phyloP scores from a whole-genome alignment of 2,329 filamentous ascomycete species.

The Drechslerella stenobrocha region DNA sequence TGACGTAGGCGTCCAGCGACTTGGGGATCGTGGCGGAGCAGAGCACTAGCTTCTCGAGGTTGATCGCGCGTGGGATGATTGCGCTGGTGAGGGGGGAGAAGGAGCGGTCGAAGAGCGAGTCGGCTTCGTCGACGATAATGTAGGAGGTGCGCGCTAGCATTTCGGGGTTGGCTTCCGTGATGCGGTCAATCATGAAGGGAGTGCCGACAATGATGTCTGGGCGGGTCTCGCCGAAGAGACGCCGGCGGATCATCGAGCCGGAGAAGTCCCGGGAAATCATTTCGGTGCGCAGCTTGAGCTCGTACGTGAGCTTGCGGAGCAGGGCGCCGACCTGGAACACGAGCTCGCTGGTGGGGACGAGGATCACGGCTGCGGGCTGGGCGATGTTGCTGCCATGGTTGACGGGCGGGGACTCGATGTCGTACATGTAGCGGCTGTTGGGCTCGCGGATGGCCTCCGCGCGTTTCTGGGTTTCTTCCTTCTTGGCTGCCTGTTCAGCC shows the following conservation, averaged over 20 bases:
- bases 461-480: conserved; percentile 61
- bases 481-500: conserved; percentile 63
- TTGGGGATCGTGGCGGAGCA: conserved; percentile 96
- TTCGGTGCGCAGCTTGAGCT: conserved; percentile 81
- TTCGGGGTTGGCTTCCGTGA: conserved; percentile 86
- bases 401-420: conserved; percentile 62
- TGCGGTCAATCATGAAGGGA: conserved; percentile 83
- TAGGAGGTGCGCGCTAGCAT: conserved; percentile 88
- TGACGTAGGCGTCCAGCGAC: conserved; percentile 82
- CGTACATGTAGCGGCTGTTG: conserved; percentile 30
- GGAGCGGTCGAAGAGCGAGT: conserved; percentile 90
- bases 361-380: conserved; percentile 77
- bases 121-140: conserved; percentile 90
- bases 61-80: conserved; percentile 78
- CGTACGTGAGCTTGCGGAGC: conserved; percentile 80
- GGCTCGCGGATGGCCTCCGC: conserved; percentile 54
- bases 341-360: conserved; percentile 90
- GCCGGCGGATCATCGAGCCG: conserved; percentile 77
- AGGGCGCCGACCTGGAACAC: conserved; percentile 82
- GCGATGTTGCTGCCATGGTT: conserved; percentile 73
- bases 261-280: conserved; percentile 77
- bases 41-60: conserved; percentile 80
- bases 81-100: conserved; percentile 81
- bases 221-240: conserved; percentile 73
- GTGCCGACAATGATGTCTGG: conserved; percentile 59